These are phyloP conservation scores for Flagelloscypha sp. DNA, from an alignment of 768 basidiomycete genomes.

Conservation along the genomic window DNA sequence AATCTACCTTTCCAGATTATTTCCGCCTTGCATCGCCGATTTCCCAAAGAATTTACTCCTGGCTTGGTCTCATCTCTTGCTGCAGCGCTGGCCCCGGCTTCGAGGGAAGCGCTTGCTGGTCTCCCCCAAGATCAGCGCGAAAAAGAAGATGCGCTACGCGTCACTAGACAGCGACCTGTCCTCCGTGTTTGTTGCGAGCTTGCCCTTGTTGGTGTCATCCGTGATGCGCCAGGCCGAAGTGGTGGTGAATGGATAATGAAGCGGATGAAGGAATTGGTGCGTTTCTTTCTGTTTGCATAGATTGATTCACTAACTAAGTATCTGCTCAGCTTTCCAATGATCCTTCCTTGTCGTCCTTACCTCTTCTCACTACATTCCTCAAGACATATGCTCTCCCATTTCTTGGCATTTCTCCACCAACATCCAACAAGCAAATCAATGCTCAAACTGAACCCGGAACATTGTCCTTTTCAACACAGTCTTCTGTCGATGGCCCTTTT, in stretches of 20 bases:
- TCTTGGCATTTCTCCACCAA: slow-evolving; percentile 61
- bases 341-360: slow-evolving; percentile 77
- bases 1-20: slow-evolving; percentile 51
- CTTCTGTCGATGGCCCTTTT: slow-evolving; percentile 25
- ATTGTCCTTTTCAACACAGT: slow-evolving; percentile 32
- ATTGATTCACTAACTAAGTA: slow-evolving; percentile 11
- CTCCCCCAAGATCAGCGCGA: slow-evolving; percentile 76
- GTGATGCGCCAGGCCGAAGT: slow-evolving; percentile 59
- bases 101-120: slow-evolving; percentile 45
- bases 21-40: slow-evolving; percentile 81
- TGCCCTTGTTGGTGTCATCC: slow-evolving; percentile 78
- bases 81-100: slow-evolving; percentile 49
- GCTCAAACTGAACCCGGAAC: slow-evolving; percentile 47
- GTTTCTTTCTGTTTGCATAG: slow-evolving; percentile 16
- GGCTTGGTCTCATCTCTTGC: slow-evolving; percentile 54
- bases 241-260: slow-evolving; percentile 90
- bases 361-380: slow-evolving; percentile 84
- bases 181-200: slow-evolving; percentile 86
- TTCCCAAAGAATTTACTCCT: slow-evolving; percentile 73
- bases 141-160: slow-evolving; percentile 78
- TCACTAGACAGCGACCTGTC: slow-evolving; percentile 76
- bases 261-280: slow-evolving; percentile 73
- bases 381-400: slow-evolving; percentile 88
- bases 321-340: slow-evolving; percentile 72
- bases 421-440: slow-evolving; percentile 50